Base-by-base conservation (phyloP, 371 early-diverging fungal genomes). In the Lichtheimia corymbifera region DNA sequence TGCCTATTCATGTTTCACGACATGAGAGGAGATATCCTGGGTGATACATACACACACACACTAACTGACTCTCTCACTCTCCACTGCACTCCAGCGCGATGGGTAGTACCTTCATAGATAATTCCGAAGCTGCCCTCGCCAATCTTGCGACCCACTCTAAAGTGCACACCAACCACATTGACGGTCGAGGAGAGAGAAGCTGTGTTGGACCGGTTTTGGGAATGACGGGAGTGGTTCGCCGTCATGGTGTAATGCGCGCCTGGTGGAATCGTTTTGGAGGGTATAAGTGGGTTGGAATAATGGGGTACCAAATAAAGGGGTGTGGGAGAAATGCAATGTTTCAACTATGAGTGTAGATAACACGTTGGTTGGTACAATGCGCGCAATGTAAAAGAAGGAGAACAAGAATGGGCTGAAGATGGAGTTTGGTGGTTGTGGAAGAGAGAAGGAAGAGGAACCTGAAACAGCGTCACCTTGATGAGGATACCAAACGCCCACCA, bases 121-220 rank as follows among this genome's bases (percentile, higher is more conserved):
- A 94, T 88, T 49, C 97, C 97, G 83, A 97, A 97, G 65, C 88
- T 88, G 35, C 97, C 97, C 73, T 96, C 96, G 52, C 96, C 97
- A 79, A 97, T 94, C 82, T 93, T 93, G 68, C 89, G 89, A 50
- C 95, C 95, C 35, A 97, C 93, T 59, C 83, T 87, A 78, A 91
- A 96, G 72, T 95, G 96, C 9, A 92, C 93, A 17, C 97, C 97
- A 27, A 96, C 94, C 42, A 85, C 81, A 58, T 83, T 85, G 55
- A 63, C 61, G 24, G 66, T 55, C n/a, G 55, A 73, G 24, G 50
- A 53, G 17, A 62, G 61, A 55, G 49, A 68, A 13, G 54, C 47
- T 44, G 66, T 24, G 67, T 61, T 73, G 64, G 53, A 51, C 15
- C 53, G 70, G n/a, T 47, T 24, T 41, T 64, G 64, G 20, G 63